Evolutionary conservation across 2,329 filamentous ascomycete species (phyloP).

Genomic region (Pseudophaeomoniella oleicola): DNA sequence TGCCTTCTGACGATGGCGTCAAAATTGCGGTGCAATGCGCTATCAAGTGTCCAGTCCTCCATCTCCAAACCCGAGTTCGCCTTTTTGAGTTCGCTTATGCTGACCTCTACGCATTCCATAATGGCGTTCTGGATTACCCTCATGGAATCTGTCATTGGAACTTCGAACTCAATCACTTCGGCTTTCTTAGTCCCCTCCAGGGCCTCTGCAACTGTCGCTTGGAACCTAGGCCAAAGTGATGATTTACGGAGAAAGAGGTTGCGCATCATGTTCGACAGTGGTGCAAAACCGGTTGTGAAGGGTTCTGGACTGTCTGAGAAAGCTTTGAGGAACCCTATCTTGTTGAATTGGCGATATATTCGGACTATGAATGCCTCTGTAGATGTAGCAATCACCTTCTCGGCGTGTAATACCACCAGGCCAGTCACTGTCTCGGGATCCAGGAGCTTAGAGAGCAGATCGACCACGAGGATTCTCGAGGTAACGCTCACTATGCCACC

Average conservation of each 20-base stretch:
- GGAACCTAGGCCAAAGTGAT: conserved; percentile 85
- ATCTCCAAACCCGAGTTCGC: conserved; percentile 80
- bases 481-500: conserved; percentile 95
- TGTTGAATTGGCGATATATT: conserved; percentile 90
- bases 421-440: conserved; percentile 77
- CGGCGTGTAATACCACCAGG: conserved; percentile 74
- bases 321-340: conserved; percentile 82
- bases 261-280: conserved; percentile 77
- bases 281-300: conserved; percentile 76
- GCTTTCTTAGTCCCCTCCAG: conserved; percentile 85
- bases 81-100: conserved; percentile 87
- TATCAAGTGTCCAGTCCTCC: conserved; percentile 94
- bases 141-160: conserved; percentile 93
- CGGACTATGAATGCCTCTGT: conserved; percentile 89
- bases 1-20: conserved; percentile 78
- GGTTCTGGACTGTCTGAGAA: conserved; percentile 90
- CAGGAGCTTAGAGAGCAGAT: conserved; percentile 69
- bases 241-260: conserved; percentile 82
- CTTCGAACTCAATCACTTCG: conserved; percentile 91
- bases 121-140: conserved; percentile 84
- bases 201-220: conserved; percentile 75
- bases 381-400: conserved; percentile 68
- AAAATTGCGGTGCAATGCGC: conserved; percentile 81
- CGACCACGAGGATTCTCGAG: conserved; percentile 85
- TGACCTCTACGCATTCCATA: conserved; percentile 89